Evolutionary conservation across 73 alveolate species (phyloP), one percentile per base, ranked within the genome.

Genomic region (Durusdinium trenchii): DNA sequence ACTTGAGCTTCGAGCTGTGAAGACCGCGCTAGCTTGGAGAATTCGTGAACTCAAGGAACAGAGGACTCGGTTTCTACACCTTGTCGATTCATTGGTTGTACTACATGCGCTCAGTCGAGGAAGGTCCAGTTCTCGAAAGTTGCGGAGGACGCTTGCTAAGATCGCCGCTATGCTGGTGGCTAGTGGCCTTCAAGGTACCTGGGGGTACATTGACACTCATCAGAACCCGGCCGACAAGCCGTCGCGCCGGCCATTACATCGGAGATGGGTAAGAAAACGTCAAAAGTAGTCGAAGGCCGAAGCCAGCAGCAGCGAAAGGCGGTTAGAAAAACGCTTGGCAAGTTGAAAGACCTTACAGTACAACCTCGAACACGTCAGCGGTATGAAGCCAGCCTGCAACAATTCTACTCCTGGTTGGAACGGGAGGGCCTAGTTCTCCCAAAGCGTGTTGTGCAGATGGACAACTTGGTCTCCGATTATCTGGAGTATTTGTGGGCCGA

Each of bases 21-120:
- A 16, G 42, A 78, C 87, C 2, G 43, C 62, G 40, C 14, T 78
- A 6, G 3, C 40, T 3, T 78, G 87, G 87, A 30, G 87, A 1
- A 35, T 36, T 12, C 5, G 2, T 35, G n/a, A 45, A 12, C 12
- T 9, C 5, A 38, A 42, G 26, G n/a, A 78, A 42, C 12, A 6
- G 3, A 12, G 30, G 7, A 43, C 10, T 36, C 57, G 87, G 6
- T 78, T 38, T 42, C 47, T 78, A 2, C 87, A 78, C 30, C 30
- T 78, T 10, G 87, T 78, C 43, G n/a, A n/a, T n/a, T n/a, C n/a
- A n/a, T n/a, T n/a, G n/a, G n/a, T n/a, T n/a, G n/a, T n/a, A n/a
- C n/a, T 78, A 40, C 87, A 78, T 43, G 87, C 61, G 9, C 87
- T 78, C 42, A 40, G 42, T 40, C 87, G 87, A 40, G 87, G 87